These are phyloP conservation scores for Zangia roseola DNA, from an alignment of 768 basidiomycete species.

Conservation along the genomic window DNA sequence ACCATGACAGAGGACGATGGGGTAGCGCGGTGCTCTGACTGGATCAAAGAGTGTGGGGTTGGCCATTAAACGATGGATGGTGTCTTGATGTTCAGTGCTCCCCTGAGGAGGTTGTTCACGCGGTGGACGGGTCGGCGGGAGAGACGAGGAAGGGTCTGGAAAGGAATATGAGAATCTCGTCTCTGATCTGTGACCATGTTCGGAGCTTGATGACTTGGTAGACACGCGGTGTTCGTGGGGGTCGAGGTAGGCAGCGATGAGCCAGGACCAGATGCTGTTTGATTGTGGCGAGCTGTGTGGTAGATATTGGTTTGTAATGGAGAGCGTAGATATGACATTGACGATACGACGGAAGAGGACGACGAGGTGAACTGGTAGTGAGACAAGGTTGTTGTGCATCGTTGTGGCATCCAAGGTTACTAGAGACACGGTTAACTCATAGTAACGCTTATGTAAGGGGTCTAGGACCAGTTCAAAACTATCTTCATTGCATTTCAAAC, in stretches of 20 bases:
- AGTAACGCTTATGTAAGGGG: slow-evolving; percentile 12
- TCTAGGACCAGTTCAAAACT: no score
- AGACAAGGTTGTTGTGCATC: slow-evolving; percentile 39
- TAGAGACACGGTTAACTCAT: no score
- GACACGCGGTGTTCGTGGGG: not conserved
- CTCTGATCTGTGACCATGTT: not conserved
- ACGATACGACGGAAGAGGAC: slow-evolving; percentile 62
- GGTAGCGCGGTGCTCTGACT: slow-evolving; percentile 75
- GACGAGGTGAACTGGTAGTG: slow-evolving; percentile 58
- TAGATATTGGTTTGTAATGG: slow-evolving; percentile 55
- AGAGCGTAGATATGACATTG: slow-evolving; percentile 67
- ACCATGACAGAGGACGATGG: slow-evolving; percentile 97
- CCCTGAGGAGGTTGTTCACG: slow-evolving; percentile 12
- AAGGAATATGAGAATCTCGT: not conserved
- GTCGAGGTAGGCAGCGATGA: slow-evolving; percentile 7
- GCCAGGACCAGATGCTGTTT: slow-evolving; percentile 13
- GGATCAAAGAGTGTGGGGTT: slow-evolving; percentile 82
- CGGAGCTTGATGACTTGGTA: not conserved
- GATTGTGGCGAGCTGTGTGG: not conserved
- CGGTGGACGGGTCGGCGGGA: slow-evolving; percentile 10
- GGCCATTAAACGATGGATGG: slow-evolving; percentile 67
- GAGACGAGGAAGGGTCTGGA: not conserved
- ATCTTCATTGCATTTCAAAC: no score
- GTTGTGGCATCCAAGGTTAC: not conserved
- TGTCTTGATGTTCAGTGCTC: slow-evolving; percentile 36